Evolutionary conservation across 1,284 basidiomycete genomes (phyloP).

Genomic region (Pseudozyma hubeiensis): DNA sequence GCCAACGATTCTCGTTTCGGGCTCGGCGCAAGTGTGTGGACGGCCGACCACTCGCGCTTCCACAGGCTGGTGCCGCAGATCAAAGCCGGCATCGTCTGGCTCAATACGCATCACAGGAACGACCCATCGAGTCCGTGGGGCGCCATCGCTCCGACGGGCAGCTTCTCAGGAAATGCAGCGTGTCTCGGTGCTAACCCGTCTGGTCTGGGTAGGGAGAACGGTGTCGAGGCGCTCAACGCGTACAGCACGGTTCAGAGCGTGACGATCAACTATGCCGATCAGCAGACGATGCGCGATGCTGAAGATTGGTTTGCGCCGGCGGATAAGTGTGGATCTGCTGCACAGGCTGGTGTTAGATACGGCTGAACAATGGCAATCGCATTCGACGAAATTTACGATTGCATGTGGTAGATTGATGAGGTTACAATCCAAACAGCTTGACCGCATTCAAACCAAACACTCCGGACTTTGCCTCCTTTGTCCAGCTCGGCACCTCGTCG

Average conservation of each 20-base stretch:
- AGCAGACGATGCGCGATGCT: conserved; percentile 7
- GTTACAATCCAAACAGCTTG: conserved; percentile 22
- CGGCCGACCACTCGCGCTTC: conserved; percentile 70
- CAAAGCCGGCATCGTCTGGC: conserved; percentile 78
- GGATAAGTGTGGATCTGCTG: not conserved
- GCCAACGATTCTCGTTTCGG: conserved; percentile 83
- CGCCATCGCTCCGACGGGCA: conserved; percentile 68
- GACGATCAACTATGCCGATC: conserved; percentile 28
- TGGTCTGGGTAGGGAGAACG: conserved; percentile 41
- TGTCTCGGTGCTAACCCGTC: conserved; percentile 21
- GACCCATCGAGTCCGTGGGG: conserved; percentile 89
- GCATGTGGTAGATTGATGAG: too few relatives aligned
- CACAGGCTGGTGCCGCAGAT: conserved; percentile 15
- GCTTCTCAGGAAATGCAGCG: conserved; percentile 2
- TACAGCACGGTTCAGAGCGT: conserved; percentile 33
- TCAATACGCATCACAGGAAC: conserved; percentile 86
- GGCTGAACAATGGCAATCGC: conserved; percentile 5
- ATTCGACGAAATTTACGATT: too few relatives aligned
- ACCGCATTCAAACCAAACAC: conserved; percentile 27
- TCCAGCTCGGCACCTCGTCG: conserved; percentile 71
- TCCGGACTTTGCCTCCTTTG: conserved; percentile 13
- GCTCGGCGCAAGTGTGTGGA: conserved; percentile 84
- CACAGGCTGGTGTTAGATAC: conserved; percentile 14
- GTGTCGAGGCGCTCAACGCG: conserved; percentile 32
- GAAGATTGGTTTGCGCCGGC: conserved; percentile 39